phyloP scores from a whole-genome alignment of 2,329 filamentous ascomycete genomes.

The Grosmannia penicillata region DNA sequence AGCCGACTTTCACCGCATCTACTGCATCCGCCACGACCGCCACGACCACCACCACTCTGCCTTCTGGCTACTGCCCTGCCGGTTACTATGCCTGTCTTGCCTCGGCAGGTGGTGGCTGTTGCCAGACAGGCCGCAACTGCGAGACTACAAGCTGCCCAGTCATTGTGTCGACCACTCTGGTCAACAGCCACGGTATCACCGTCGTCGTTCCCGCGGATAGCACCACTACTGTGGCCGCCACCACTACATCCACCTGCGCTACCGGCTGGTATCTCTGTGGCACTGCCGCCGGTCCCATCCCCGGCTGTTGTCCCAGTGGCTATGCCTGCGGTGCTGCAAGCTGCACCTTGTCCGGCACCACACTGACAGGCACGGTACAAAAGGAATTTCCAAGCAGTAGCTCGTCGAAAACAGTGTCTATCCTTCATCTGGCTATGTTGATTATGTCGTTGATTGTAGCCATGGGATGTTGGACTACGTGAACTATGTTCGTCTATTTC shows the following conservation, averaged over 20 bases:
- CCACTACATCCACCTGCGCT: conserved; percentile 44
- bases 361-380: conserved; percentile 40
- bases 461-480: no score
- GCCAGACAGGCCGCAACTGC: conserved; percentile 75
- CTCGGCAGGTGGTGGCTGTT: conserved; percentile 71
- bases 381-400: conserved; percentile 34
- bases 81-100: conserved; percentile 88
- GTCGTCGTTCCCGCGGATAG: conserved; percentile 46
- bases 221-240: conserved; percentile 22
- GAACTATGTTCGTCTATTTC: no score
- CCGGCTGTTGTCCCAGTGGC: conserved; percentile 73
- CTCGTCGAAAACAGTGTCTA: no score
- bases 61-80: conserved; percentile 51
- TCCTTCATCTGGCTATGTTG: no score
- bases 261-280: conserved; percentile 65
- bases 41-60: conserved; percentile 21
- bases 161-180: conserved; percentile 45
- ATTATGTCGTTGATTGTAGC: no score
- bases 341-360: conserved; percentile 44
- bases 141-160: conserved; percentile 62
- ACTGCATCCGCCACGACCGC: conserved; percentile 21
- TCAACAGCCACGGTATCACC: conserved; percentile 45
- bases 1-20: conserved; percentile 4
- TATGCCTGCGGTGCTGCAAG: conserved; percentile 59
- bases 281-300: conserved; percentile 38